Evolutionary conservation across 805 yeast genomes (phyloP).

Genomic region (Ogataea polymorpha): DNA sequence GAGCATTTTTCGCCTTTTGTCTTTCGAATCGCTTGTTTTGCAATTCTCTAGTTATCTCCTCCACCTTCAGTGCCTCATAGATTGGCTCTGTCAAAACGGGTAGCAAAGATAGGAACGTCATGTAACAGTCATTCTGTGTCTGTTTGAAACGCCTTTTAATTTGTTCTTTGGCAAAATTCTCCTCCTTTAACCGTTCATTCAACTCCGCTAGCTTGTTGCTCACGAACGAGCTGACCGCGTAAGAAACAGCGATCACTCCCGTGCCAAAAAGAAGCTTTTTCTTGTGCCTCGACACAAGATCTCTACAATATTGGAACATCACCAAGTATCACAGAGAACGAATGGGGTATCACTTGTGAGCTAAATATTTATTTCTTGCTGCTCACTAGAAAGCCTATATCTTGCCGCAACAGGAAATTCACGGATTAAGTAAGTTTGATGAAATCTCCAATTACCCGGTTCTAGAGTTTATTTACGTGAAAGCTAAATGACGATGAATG

Average conservation of each 20-base stretch:
- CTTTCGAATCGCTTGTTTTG: constrained; percentile 53
- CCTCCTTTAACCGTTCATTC: constrained; percentile 51
- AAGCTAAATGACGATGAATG: background rate
- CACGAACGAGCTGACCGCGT: constrained; percentile 42
- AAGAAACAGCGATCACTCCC: constrained; percentile 44
- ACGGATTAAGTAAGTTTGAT: constrained; percentile 2
- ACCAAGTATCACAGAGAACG: background rate
- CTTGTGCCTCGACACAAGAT: constrained; percentile 42
- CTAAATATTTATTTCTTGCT: constrained; percentile 8
- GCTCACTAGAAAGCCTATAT: constrained; percentile 15
- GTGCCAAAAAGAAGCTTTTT: constrained; percentile 42
- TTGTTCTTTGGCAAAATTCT: constrained; percentile 60
- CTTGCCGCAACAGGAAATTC: constrained; percentile 19
- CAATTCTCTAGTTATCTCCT: constrained; percentile 64
- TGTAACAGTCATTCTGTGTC: constrained; percentile 86
- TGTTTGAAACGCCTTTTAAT: constrained; percentile 82
- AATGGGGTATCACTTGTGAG: background rate
- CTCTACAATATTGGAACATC: constrained; percentile 35
- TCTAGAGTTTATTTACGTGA: background rate
- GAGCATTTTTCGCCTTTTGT: constrained; percentile 9
- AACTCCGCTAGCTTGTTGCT: constrained; percentile 44
- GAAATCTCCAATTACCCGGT: constrained; percentile 4
- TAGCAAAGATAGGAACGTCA: constrained; percentile 76
- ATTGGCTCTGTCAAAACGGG: constrained; percentile 73
- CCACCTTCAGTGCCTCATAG: constrained; percentile 62